phyloP scores from a whole-genome alignment of 202 grass and related monocot genomes.

The Cymbopogon flexuosus region DNA sequence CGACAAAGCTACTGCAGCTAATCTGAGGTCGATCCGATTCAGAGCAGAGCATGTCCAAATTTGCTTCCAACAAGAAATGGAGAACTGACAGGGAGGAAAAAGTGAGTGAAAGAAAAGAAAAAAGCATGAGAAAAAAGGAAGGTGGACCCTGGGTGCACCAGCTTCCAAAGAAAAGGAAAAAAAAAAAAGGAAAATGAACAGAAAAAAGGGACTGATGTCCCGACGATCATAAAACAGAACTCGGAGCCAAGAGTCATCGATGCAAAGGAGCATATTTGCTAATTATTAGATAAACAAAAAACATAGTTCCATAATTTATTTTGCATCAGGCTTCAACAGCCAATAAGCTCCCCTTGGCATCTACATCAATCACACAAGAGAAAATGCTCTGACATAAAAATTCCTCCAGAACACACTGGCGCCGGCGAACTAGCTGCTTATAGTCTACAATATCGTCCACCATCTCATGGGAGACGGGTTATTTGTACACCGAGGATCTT shows the following conservation, averaged over 20 bases:
- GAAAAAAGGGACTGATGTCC: no score
- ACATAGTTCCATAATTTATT: slow-evolving; percentile 40
- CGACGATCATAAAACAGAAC: background rate
- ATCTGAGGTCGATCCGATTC: background rate
- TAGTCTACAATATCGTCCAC: slow-evolving; percentile 11
- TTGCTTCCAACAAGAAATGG: no score
- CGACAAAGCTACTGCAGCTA: background rate
- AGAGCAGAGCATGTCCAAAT: background rate
- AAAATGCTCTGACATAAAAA: slow-evolving; percentile 1
- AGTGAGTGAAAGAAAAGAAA: no score
- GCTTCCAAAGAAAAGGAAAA: no score
- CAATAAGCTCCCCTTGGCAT: slow-evolving; percentile 30
- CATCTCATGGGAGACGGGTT: slow-evolving; percentile 15
- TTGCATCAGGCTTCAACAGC: slow-evolving; percentile 29
- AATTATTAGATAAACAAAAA: background rate
- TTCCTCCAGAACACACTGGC: slow-evolving; percentile 14
- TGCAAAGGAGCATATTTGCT: background rate
- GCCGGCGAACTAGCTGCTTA: slow-evolving; percentile 30
- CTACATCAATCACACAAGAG: slow-evolving; percentile 38
- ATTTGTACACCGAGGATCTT: slow-evolving; percentile 11
- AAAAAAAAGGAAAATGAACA: no score
- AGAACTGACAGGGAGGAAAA: no score
- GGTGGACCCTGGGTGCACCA: no score
- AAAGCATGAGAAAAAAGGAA: no score
- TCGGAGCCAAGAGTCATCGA: background rate